Evolutionary conservation across 2,329 filamentous ascomycete genomes (phyloP).

Genomic region (Monosporascus sp.): DNA sequence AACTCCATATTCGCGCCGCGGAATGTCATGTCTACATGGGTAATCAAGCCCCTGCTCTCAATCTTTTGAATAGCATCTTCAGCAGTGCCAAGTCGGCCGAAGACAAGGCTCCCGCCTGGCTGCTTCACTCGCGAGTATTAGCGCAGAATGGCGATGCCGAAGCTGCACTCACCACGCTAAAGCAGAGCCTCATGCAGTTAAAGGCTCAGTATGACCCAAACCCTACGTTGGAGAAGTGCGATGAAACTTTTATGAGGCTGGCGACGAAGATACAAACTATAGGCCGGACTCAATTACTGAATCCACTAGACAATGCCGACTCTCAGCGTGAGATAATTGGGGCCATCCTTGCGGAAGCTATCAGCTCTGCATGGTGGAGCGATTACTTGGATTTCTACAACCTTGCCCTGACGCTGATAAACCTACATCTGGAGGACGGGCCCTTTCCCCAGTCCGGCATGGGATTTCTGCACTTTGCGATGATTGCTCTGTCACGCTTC

Average conservation of each 20-base stretch:
- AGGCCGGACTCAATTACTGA: conserved; percentile 43
- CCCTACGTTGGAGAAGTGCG: conserved; percentile 71
- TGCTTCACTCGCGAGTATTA: conserved; percentile 75
- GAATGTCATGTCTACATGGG: conserved; percentile 80
- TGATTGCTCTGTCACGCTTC: conserved; percentile 64
- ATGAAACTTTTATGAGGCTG: conserved; percentile 63
- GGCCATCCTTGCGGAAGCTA: conserved; percentile 64
- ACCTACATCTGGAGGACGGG: conserved; percentile 58
- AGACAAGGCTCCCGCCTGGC: conserved; percentile 79
- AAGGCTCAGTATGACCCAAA: conserved; percentile 60
- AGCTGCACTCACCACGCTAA: conserved; percentile 64
- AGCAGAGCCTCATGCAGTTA: conserved; percentile 65
- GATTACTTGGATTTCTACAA: conserved; percentile 69
- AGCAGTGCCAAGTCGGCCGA: conserved; percentile 62
- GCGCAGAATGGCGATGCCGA: conserved; percentile 67
- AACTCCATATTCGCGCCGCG: conserved; percentile 71
- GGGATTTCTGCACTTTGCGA: conserved; percentile 62
- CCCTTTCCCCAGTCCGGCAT: conserved; percentile 65
- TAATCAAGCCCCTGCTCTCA: conserved; percentile 61
- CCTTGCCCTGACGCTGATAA: conserved; percentile 60
- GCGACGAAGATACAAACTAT: conserved; percentile 54
- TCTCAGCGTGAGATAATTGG: conserved; percentile 57
- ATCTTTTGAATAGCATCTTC: conserved; percentile 66
- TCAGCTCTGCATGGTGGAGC: conserved; percentile 69
- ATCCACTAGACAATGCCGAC: conserved; percentile 40